Base-by-base conservation (phyloP, 805 yeast species). In the Brettanomyces anomalus region DNA sequence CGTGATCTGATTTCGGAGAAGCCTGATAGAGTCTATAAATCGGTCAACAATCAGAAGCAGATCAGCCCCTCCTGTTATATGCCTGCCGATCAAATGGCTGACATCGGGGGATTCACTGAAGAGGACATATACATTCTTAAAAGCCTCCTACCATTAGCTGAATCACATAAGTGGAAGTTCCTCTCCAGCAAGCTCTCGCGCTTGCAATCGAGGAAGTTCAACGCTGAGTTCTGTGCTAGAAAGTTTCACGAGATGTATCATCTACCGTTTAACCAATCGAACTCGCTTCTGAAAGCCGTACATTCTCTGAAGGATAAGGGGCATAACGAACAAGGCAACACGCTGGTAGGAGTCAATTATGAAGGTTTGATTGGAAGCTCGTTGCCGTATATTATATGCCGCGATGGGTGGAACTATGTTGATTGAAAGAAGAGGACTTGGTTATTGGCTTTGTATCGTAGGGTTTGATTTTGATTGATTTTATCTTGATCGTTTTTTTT, bases 301-400 rank as follows among this genome's bases (percentile, higher is more conserved):
- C 24, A 20, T 17, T 39, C 6, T 47, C 41, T 31, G 17, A 16
- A 37, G 20, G 33, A 10, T 10, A 19, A 38, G 26, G 14, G 28
- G 6, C 13, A 17, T 8, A 32, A 32, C n/a, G 18, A 32, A 2
- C 18, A 6, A 7, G 34, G n/a, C n/a, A n/a, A n/a, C n/a, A 38
- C 15, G 28, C 34, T 11, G 32, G 15, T 13, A 4, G 34, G 34
- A 32, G 31, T 21, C 8, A 58, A 53, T 32, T 43, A 46, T n/a
- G 66, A 61, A 43, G 66, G 66, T 1, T 37, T 56, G 17, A 39
- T 58, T 8, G 66, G 66, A 4, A 60, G 62, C 33, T 59, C 64
- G 1, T 32, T 61, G 24, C 61, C 65, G 4, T 61, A 61, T 31
- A 49, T 61, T 14, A 50, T 58, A 5, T 49, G 51, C 21, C 54